Evolutionary conservation across 768 basidiomycete genomes (phyloP).

Genomic region (Podaxis pistillaris): DNA sequence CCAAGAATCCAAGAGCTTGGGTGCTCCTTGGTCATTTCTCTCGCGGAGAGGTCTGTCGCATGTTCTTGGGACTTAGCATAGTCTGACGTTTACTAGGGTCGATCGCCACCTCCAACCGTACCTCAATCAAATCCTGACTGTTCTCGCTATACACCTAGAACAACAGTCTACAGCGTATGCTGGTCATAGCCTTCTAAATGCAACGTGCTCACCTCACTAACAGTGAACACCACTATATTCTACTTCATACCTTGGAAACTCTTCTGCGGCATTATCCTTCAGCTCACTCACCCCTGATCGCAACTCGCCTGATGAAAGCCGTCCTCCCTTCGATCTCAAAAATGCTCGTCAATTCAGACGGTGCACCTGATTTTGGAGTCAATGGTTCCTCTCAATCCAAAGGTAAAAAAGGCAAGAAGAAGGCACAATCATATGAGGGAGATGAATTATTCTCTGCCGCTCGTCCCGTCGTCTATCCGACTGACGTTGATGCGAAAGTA

Average conservation of each 20-base stretch:
- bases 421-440: slow-evolving; percentile 68
- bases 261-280: slow-evolving; percentile 44
- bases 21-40: slow-evolving; percentile 46
- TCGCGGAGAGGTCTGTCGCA: slow-evolving; percentile 47
- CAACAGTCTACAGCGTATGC: slow-evolving; percentile 48
- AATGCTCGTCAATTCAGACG: slow-evolving; percentile 42
- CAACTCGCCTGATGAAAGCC: slow-evolving; percentile 54
- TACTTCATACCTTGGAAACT: slow-evolving; percentile 44
- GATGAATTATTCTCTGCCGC: slow-evolving; percentile 65
- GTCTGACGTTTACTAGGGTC: slow-evolving; percentile 37
- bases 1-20: slow-evolving; percentile 53
- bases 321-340: slow-evolving; percentile 47
- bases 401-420: slow-evolving; percentile 63
- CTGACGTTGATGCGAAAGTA: slow-evolving; percentile 47
- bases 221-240: slow-evolving; percentile 36
- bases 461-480: slow-evolving; percentile 46
- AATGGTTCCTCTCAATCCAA: slow-evolving; percentile 23
- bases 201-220: slow-evolving; percentile 6
- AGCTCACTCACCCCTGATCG: slow-evolving; percentile 46
- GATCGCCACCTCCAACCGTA: slow-evolving; percentile 56
- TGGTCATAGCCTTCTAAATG: not conserved
- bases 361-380: slow-evolving; percentile 19
- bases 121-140: slow-evolving; percentile 46
- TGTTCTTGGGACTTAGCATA: not conserved
- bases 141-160: slow-evolving; percentile 63